Conservation (phyloP, 345 rosid genomes). For the Camelina laxa region DNA sequence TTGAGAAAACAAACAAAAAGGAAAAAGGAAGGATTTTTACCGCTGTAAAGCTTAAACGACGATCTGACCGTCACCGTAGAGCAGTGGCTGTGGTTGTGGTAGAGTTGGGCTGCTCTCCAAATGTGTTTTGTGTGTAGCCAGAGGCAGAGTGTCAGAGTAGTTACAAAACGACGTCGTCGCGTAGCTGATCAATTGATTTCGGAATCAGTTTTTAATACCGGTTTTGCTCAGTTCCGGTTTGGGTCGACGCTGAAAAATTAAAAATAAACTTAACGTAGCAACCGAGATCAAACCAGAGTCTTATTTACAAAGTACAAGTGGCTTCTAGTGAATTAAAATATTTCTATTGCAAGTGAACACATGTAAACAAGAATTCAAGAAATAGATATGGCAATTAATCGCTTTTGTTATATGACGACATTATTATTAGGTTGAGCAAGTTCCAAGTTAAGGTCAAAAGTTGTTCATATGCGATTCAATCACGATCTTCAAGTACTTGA, state of each 20-base stretch:
- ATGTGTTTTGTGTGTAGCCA: background rate
- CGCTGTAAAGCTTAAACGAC: background rate
- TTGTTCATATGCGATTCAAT: too few species aligned
- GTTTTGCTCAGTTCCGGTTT: background rate
- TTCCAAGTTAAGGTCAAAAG: too few species aligned
- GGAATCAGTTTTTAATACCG: background rate
- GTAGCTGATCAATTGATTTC: background rate
- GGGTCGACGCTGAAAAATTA: background rate
- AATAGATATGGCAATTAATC: too few species aligned
- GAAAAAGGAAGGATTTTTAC: constrained; percentile 28
- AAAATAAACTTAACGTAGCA: too few species aligned
- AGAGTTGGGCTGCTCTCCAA: background rate
- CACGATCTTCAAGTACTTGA: background rate
- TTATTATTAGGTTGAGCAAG: too few species aligned
- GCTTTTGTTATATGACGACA: too few species aligned
- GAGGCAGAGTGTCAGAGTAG: background rate
- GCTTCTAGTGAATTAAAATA: too few species aligned
- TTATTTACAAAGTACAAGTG: too few species aligned
- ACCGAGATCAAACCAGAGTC: too few species aligned
- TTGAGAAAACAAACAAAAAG: background rate
- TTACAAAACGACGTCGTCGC: constrained; percentile 4
- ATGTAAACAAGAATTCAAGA: too few species aligned
- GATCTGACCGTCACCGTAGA: too few species aligned
- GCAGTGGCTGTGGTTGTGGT: constrained; percentile 3
- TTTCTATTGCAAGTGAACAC: too few species aligned